Percentiles rank a stretch among this genome's conserved stretches.
Conservation (phyloP, 768 basidiomycete genomes). For the Pisolithus tinctorius region DNA sequence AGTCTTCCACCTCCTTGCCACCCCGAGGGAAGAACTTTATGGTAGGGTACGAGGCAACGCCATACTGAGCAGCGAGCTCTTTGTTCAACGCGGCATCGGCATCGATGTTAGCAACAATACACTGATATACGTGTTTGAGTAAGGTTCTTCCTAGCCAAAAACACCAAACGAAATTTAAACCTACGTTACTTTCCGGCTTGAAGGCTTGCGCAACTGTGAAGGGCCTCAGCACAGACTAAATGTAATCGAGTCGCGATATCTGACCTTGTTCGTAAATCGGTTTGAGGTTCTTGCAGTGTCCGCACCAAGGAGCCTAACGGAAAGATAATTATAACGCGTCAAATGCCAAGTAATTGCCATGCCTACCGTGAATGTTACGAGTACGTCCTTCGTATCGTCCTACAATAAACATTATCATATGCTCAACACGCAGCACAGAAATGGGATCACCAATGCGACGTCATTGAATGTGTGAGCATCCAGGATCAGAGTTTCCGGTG, state of each 20-base stretch:
- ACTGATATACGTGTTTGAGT: conserved; percentile 37
- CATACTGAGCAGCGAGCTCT: conserved; percentile 63
- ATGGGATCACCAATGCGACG: conserved; percentile 48
- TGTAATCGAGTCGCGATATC: not conserved
- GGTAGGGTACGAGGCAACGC: conserved; percentile 79
- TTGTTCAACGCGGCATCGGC: conserved; percentile 81
- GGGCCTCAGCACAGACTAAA: not conserved
- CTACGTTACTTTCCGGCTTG: conserved; percentile 66
- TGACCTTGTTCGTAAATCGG: conserved; percentile 77
- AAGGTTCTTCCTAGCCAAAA: conserved; percentile 1
- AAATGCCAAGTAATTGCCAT: not conserved
- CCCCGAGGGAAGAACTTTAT: conserved; percentile 90
- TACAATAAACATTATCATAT: conserved; percentile 15
- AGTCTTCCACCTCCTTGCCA: conserved; percentile 55
- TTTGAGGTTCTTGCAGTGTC: conserved; percentile 91
- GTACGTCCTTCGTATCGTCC: conserved; percentile 71
- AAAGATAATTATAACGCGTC: not conserved
- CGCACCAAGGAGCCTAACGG: conserved; percentile 71
- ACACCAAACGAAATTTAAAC: conserved; percentile 10
- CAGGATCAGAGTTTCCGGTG: conserved; percentile 60
- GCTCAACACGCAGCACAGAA: not conserved
- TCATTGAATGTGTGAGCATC: conserved; percentile 71
- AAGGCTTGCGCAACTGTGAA: conserved; percentile 70
- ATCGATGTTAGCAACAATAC: conserved; percentile 86
- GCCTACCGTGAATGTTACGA: conserved; percentile 76